Evolutionary conservation across 2,329 filamentous ascomycete genomes (phyloP), one percentile per base, ranked within the genome.

Genomic region (Didymellaceae sp.): DNA sequence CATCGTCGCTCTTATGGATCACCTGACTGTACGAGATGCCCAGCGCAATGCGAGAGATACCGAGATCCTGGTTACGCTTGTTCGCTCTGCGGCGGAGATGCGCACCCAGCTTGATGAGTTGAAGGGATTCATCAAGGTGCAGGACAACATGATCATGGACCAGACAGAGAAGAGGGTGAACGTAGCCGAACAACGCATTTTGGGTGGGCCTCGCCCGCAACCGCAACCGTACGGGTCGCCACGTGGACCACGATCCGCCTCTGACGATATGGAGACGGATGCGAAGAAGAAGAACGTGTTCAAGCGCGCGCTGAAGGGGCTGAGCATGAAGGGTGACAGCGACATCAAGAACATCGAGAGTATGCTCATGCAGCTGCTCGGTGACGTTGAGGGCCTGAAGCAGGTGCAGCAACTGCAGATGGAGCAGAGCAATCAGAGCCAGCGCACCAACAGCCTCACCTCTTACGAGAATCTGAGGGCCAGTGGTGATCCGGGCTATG

Each of bases 1-100:
- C 67, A 95, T 99, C 63, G 89, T 99, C 57, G 91, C 93, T 18
- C 78, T 99, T 54, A 99, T 99, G 94, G 93, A 99, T 70, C 94
- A 99, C 74, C 86, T 99, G 56, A 97, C 95, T 71, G 94, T 97
- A 57, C 88, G 94, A 26, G 94, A 99, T 76, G 94, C 93, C 31
- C 93, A 97, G 75, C 87, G 94, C 52, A 97, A 94, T 74, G 94
- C 94, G 35, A 85, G 94, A 34, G 94, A 99, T 66, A 97, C 94
- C 0, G 94, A 99, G 74, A 97, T 99, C 46, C 80, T 99, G 14
- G 90, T 97, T 37, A 93, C 94, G 0, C 84, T 99, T 24, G 94
- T 99, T 54, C 88, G 93, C 52, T 92, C 91, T 45, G 93, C 94
- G 4, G 88, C 94, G 10, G 94, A 99, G 75, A 97, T 97, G 92